A percentile compares a stretch with the other conserved stretches of the same genome.
Conservation (phyloP, 73 alveolate genomes). For the Tetrahymena elliotti region DNA sequence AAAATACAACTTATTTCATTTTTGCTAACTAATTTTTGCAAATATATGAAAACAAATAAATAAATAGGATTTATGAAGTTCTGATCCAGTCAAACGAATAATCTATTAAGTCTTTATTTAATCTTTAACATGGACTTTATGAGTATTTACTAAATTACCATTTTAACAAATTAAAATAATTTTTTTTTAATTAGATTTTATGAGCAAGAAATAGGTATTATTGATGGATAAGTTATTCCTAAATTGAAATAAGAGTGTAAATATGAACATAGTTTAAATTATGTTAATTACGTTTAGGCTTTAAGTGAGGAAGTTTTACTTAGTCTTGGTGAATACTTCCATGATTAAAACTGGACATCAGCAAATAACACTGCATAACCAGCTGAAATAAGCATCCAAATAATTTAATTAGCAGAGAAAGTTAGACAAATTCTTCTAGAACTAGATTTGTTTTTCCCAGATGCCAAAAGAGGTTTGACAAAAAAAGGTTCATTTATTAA, state of each 20-base stretch:
- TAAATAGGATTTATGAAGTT: not conserved
- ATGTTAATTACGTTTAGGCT: not conserved
- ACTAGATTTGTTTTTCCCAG: conserved; percentile 15
- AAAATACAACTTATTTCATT: not conserved
- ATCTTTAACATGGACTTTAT: not conserved
- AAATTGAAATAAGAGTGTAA: not conserved
- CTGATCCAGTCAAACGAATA: not conserved
- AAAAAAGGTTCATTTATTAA: conserved; percentile 4
- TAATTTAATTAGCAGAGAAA: not conserved
- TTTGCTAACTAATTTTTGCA: not conserved
- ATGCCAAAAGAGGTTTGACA: conserved; percentile 27
- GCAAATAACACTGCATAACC: not conserved
- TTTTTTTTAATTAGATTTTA: not conserved
- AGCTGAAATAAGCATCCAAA: not conserved
- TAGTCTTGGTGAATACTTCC: not conserved
- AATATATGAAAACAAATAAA: not conserved
- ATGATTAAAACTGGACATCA: not conserved
- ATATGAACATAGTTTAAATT: not conserved
- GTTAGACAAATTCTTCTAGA: conserved; percentile 7
- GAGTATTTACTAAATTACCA: not conserved
- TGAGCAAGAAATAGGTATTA: not conserved
- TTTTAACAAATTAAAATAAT: not conserved
- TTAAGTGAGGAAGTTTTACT: not conserved
- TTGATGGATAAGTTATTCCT: not conserved
- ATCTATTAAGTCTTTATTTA: not conserved